Evolutionary conservation across 805 yeast species (phyloP), one percentile per base, ranked within the genome.

Genomic region (Lachancea sp.): DNA sequence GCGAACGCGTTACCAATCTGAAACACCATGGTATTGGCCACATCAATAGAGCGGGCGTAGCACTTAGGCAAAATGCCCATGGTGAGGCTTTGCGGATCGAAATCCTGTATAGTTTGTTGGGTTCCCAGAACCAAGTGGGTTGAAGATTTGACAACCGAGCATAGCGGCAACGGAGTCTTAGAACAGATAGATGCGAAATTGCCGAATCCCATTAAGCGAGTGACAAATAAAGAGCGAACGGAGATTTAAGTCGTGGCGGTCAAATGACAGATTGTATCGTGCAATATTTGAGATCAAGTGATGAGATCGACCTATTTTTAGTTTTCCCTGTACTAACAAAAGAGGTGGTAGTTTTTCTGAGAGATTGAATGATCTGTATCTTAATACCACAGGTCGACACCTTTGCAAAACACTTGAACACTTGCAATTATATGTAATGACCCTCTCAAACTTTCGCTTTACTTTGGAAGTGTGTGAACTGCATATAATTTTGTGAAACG

Each of bases 1-100:
- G 88, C 75, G 57, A 90, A 83, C 5, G 95, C 87, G 47, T 81
- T 83, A 21, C 96, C 97, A 11, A 86, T 70, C 58, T 86, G 86
- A 65, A 88, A 90, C 16, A 90, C 85, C 66, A 86, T 72, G 1
- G 97, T 90, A 64, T 90, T 90, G 38, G 96, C 96, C 29, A 90
- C 56, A 49, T 82, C 88, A 17, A 90, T 85, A 5, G 90, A 74
- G 54, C 97, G 69, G 0, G 97, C 81, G 51, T 86, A 90, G 64
- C 97, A 90, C 29, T 63, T 60, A 3, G 97, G 79, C 21, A 85
- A 57, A 20, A 89, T 68, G 2, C 96, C 96, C 5, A 69, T 61
- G 22, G 69, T 61, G 41, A 73, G 56, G 44, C 63, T 45, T 5
- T 48, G 33, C 2, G 57, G 50, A 21, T 50, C 48, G 20, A 49